phyloP scores from a whole-genome alignment of 2,329 filamentous ascomycete species.

The Monosporascus ibericus region DNA sequence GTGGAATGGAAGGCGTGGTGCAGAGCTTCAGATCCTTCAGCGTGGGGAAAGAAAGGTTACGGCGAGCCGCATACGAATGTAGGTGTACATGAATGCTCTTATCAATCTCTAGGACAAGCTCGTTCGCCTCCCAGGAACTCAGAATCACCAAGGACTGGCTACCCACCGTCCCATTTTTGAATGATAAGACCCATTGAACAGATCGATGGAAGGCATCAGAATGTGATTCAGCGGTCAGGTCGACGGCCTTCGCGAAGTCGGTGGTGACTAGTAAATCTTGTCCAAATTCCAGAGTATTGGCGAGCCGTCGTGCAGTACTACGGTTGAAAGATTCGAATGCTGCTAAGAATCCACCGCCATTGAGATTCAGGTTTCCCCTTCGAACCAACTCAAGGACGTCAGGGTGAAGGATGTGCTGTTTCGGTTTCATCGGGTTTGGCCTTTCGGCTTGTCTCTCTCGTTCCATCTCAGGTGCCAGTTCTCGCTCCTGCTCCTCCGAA shows the following conservation, averaged over 20 bases:
- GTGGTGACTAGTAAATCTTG: conserved; percentile 8
- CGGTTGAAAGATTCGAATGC: conserved; percentile 38
- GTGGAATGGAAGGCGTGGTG: conserved; percentile 7
- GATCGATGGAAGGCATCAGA: conserved; percentile 12
- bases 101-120: conserved; percentile 9
- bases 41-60: conserved; percentile 3
- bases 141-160: conserved; percentile 15
- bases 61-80: conserved; percentile 15
- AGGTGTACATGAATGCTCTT: conserved; percentile 6
- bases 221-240: background rate
- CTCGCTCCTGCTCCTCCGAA: conserved; percentile 12
- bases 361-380: conserved; percentile 24
- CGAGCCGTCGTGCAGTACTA: conserved; percentile 32
- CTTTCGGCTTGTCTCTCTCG: conserved; percentile 28
- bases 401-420: conserved; percentile 34
- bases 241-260: conserved; percentile 11
- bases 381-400: conserved; percentile 35
- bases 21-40: conserved; percentile 15
- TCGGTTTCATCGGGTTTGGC: conserved; percentile 34
- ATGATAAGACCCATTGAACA: conserved; percentile 16
- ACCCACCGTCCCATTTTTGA: background rate
- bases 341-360: conserved; percentile 30
- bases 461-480: conserved; percentile 9
- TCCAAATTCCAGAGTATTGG: conserved; percentile 32
- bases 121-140: conserved; percentile 19